Evolutionary conservation across 805 yeast species (phyloP).

Genomic region (Scheffersomyces stipitis): DNA sequence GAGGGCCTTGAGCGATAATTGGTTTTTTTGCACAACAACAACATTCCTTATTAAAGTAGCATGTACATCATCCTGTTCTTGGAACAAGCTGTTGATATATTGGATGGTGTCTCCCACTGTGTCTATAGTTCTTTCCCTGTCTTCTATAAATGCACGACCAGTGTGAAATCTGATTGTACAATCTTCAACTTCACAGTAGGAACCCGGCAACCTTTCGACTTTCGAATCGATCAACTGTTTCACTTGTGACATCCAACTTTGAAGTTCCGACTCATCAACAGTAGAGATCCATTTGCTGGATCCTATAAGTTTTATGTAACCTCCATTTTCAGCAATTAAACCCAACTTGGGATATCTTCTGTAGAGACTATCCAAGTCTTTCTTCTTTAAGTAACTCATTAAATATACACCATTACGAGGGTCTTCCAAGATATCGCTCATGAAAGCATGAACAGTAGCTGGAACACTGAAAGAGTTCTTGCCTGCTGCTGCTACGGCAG

Average conservation of each 20-base stretch:
- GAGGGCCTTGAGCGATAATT: slow-evolving; percentile 57
- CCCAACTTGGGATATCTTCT: slow-evolving; percentile 71
- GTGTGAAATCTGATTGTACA: slow-evolving; percentile 77
- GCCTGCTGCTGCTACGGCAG: slow-evolving; percentile 19
- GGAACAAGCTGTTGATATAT: slow-evolving; percentile 75
- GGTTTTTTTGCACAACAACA: slow-evolving; percentile 69
- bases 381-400: slow-evolving; percentile 61
- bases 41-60: slow-evolving; percentile 71
- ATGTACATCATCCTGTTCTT: slow-evolving; percentile 57
- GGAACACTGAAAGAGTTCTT: slow-evolving; percentile 49
- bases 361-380: slow-evolving; percentile 66
- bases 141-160: slow-evolving; percentile 60
- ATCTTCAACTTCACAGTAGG: slow-evolving; percentile 69
- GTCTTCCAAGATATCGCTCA: slow-evolving; percentile 59
- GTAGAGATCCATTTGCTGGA: slow-evolving; percentile 60
- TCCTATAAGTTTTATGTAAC: slow-evolving; percentile 60
- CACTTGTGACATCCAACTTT: slow-evolving; percentile 60
- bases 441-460: slow-evolving; percentile 53
- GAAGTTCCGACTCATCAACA: slow-evolving; percentile 48
- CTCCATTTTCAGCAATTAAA: slow-evolving; percentile 88
- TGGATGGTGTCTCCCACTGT: slow-evolving; percentile 83
- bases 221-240: slow-evolving; percentile 54
- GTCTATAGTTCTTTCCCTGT: slow-evolving; percentile 60
- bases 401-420: slow-evolving; percentile 69
- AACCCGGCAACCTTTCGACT: slow-evolving; percentile 78